Percentiles rank a stretch among this genome's conserved stretches.
Evolutionary conservation across 768 basidiomycete species (phyloP).

Genomic region (Austroboletus eburneus): DNA sequence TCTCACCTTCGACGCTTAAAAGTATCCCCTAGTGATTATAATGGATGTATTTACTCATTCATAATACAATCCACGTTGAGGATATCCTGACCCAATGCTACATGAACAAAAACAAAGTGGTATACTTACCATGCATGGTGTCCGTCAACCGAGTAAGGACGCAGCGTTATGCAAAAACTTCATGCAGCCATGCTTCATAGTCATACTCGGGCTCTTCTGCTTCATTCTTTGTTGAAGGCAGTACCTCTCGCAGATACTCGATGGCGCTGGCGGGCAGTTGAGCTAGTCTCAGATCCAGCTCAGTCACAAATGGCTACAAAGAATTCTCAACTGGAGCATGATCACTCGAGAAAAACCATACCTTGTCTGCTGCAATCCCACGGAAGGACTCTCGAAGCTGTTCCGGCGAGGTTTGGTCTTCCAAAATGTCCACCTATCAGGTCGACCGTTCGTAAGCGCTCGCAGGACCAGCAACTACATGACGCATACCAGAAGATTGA

Average conservation of each 20-base stretch:
- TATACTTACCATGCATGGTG: background rate
- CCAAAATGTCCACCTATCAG: conserved; percentile 91
- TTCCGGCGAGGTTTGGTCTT: conserved; percentile 91
- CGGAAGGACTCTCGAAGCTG: conserved; percentile 93
- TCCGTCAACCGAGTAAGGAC: background rate
- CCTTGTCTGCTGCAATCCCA: conserved; percentile 88
- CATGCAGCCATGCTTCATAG: conserved; percentile 78
- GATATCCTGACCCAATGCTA: background rate
- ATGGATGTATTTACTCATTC: conserved; percentile 12
- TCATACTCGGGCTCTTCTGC: conserved; percentile 68
- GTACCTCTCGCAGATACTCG: conserved; percentile 76
- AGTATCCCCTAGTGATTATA: conserved; percentile 18
- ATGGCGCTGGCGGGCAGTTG: conserved; percentile 72
- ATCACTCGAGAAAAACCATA: conserved; percentile 26
- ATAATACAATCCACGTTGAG: conserved; percentile 12
- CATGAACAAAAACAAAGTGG: background rate
- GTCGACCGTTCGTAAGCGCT: conserved; percentile 2
- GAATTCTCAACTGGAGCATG: background rate
- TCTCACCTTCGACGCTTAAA: conserved; percentile 70
- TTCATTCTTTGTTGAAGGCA: conserved; percentile 58
- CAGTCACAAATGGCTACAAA: conserved; percentile 83
- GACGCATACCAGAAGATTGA: conserved; percentile 75
- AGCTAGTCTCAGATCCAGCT: conserved; percentile 84
- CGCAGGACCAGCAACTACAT: background rate
- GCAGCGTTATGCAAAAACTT: conserved; percentile 57